These are phyloP conservation scores for Panicum hallii DNA, from an alignment of 202 grass and related monocot species.

Conservation along the genomic window DNA sequence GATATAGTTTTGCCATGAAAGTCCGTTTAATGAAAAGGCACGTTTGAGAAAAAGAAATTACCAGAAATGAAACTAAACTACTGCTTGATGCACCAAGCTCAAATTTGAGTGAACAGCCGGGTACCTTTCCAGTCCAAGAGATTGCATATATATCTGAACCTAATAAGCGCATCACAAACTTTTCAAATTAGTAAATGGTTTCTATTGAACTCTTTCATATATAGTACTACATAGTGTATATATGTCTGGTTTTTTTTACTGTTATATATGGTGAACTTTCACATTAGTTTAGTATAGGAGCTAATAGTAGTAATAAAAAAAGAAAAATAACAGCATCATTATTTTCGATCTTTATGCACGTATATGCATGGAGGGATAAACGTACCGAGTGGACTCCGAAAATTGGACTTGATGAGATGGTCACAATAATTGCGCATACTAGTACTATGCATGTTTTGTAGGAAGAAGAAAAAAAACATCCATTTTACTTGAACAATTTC, in stretches of 20 bases:
- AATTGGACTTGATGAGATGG: not conserved
- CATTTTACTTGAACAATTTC: constrained; percentile 15
- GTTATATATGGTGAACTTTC: not conserved
- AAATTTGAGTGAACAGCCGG: not conserved
- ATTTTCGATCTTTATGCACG: not conserved
- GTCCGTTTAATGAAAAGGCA: too few relatives aligned
- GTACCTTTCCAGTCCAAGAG: not conserved
- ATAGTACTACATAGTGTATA: not conserved
- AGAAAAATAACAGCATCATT: not conserved
- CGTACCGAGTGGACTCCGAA: not conserved
- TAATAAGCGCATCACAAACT: not conserved
- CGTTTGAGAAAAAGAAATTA: too few relatives aligned
- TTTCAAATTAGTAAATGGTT: not conserved
- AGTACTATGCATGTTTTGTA: constrained; percentile 3
- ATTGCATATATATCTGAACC: not conserved
- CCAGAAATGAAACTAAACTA: not conserved
- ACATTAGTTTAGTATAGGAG: not conserved
- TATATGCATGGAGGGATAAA: constrained; percentile 17
- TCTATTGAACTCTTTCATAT: not conserved
- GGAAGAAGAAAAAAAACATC: not conserved
- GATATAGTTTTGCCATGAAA: not conserved
- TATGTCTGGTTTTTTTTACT: not conserved
- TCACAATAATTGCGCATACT: not conserved
- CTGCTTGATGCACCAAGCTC: not conserved
- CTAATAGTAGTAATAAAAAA: not conserved